These are phyloP conservation scores for Aspergillus pseudonomiae DNA, from an alignment of 2,329 filamentous ascomycete species.

Conservation along the genomic window DNA sequence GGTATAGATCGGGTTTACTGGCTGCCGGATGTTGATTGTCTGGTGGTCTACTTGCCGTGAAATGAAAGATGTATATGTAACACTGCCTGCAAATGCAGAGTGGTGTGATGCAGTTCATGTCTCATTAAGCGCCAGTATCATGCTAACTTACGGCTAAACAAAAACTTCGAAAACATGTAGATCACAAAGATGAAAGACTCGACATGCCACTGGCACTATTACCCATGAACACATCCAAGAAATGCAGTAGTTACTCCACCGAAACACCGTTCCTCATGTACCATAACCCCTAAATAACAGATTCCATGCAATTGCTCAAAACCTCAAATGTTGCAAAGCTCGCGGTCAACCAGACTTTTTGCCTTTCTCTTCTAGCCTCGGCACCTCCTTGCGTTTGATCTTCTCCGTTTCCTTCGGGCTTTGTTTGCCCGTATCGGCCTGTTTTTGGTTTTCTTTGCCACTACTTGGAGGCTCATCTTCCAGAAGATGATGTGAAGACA, in stretches of 20 bases:
- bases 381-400: slow-evolving; percentile 5
- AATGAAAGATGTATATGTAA: background rate
- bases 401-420: background rate
- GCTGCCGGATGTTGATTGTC: slow-evolving; percentile 1
- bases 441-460: background rate
- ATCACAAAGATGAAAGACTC: background rate
- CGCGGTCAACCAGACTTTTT: background rate
- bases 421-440: background rate
- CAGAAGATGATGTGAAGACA: slow-evolving; percentile 15
- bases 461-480: background rate
- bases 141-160: background rate
- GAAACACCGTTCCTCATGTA: background rate
- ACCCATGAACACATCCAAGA: background rate
- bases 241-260: background rate
- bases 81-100: background rate
- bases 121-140: background rate
- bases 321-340: background rate
- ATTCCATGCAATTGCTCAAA: background rate
- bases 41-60: background rate
- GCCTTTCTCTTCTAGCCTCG: slow-evolving; percentile 4
- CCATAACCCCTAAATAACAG: background rate
- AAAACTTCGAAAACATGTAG: background rate
- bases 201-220: background rate
- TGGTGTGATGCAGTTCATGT: background rate
- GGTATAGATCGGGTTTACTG: background rate